Evolutionary conservation across 75 land plant genomes (phyloP).

Genomic region (Sequoiadendron giganteum): DNA sequence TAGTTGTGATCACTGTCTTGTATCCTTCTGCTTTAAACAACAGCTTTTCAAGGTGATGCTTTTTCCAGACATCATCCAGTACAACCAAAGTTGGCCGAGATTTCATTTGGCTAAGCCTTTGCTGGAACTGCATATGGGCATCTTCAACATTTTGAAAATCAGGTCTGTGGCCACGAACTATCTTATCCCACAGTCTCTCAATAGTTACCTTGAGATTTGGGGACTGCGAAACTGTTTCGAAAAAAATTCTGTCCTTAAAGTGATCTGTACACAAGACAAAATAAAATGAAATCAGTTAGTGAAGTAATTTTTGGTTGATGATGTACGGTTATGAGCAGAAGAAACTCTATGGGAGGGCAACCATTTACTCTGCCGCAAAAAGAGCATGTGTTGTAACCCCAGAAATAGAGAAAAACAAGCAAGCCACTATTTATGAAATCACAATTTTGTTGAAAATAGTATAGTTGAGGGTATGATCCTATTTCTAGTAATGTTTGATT

Average conservation of each 20-base stretch:
- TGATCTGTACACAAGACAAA: conserved; percentile 22
- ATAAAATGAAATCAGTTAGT: background rate
- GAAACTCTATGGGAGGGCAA: background rate
- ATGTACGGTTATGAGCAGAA: background rate
- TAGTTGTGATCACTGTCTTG: conserved; percentile 46
- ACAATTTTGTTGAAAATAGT: background rate
- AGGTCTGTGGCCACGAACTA: background rate
- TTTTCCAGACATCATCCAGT: conserved; percentile 64
- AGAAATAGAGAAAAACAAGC: background rate
- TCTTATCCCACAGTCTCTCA: conserved; percentile 30
- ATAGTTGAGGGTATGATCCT: background rate
- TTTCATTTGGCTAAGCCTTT: background rate
- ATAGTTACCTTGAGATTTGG: conserved; percentile 22
- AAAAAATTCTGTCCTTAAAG: conserved; percentile 42
- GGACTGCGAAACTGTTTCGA: conserved; percentile 58
- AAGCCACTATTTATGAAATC: background rate
- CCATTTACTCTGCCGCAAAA: background rate
- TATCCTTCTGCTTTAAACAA: conserved; percentile 27
- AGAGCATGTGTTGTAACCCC: background rate
- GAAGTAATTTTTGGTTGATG: background rate
- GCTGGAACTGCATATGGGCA: conserved; percentile 1
- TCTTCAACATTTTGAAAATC: background rate
- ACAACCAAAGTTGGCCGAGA: conserved; percentile 23
- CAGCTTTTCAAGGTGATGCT: conserved; percentile 34
- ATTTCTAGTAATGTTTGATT: background rate